Percentiles rank a stretch among this genome's conserved stretches.
phyloP scores from a whole-genome alignment of 2,329 filamentous ascomycete genomes.

The Colletotrichum godetiae region DNA sequence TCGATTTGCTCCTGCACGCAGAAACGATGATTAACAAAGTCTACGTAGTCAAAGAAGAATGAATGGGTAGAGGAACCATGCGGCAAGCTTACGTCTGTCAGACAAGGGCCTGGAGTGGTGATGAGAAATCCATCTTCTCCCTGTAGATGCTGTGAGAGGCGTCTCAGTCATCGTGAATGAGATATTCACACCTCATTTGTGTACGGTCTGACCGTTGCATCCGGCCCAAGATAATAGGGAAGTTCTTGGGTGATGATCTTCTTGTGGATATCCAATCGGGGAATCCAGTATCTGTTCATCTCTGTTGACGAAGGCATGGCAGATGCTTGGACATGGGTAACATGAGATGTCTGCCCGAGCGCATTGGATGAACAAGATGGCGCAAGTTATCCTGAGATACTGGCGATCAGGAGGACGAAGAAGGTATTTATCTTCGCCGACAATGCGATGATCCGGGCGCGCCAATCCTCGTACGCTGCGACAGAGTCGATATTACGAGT shows the following conservation, averaged over 20 bases:
- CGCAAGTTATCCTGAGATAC: conserved; percentile 2
- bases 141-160: conserved; percentile 46
- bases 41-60: conserved; percentile 31
- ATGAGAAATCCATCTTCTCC: conserved; percentile 72
- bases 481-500: conserved; percentile 25
- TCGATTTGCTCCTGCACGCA: conserved; percentile 68
- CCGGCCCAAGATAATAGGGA: conserved; percentile 68
- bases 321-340: not conserved
- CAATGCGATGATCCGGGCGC: conserved; percentile 13
- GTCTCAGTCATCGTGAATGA: conserved; percentile 33
- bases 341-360: conserved; percentile 13
- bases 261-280: conserved; percentile 68
- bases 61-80: not conserved
- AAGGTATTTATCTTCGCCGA: conserved; percentile 35
- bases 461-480: conserved; percentile 13
- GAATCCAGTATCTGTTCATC: conserved; percentile 72
- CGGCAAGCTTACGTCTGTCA: conserved; percentile 65
- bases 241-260: conserved; percentile 70
- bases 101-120: conserved; percentile 65
- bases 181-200: conserved; percentile 62
- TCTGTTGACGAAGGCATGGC: conserved; percentile 37
- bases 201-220: conserved; percentile 67
- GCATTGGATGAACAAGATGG: conserved; percentile 3
- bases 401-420: conserved; percentile 26
- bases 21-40: conserved; percentile 64